Evolutionary conservation across 2,329 filamentous ascomycete genomes (phyloP).

Genomic region (Teratosphaeria nubilosa): DNA sequence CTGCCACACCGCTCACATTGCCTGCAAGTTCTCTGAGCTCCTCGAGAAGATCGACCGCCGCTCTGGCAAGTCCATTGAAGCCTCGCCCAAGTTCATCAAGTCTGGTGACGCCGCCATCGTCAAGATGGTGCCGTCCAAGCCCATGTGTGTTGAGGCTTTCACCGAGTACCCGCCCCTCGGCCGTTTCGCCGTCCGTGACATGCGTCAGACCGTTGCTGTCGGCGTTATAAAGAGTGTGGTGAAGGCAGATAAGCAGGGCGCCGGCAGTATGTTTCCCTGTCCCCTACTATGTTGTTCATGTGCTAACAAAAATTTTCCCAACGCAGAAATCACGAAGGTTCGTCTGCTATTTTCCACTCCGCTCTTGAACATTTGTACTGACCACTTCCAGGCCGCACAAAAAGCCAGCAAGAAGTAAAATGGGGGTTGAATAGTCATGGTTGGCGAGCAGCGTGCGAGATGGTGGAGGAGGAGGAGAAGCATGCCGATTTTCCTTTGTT

Average conservation of each 20-base stretch:
- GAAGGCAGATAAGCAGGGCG: slow-evolving; percentile 33
- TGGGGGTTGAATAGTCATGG: too few relatives aligned
- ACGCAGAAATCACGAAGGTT: slow-evolving; percentile 4
- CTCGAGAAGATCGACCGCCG: slow-evolving; percentile 99
- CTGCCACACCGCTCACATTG: slow-evolving; percentile 99
- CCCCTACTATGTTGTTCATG: slow-evolving; percentile 16
- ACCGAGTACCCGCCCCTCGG: slow-evolving; percentile 98
- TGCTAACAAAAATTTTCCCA: too few relatives aligned
- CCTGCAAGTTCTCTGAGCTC: slow-evolving; percentile 99
- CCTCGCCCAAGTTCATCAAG: slow-evolving; percentile 99
- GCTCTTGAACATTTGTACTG: background rate
- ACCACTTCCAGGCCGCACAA: slow-evolving; percentile 14
- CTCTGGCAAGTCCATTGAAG: slow-evolving; percentile 95
- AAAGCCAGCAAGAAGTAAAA: slow-evolving; percentile 32
- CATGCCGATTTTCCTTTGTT: too few relatives aligned
- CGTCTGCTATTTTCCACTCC: background rate
- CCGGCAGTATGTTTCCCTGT: slow-evolving; percentile 24
- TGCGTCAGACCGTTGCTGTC: slow-evolving; percentile 76
- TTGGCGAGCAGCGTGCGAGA: too few relatives aligned
- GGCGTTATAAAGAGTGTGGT: slow-evolving; percentile 74
- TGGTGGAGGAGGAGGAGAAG: too few relatives aligned
- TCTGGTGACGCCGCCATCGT: slow-evolving; percentile 99
- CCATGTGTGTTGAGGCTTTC: slow-evolving; percentile 99
- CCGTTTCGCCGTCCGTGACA: slow-evolving; percentile 99
- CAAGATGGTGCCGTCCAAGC: slow-evolving; percentile 99